These are phyloP conservation scores for Arthrocladium fulminans DNA, from an alignment of 2,329 filamentous ascomycete genomes.

Conservation along the genomic window DNA sequence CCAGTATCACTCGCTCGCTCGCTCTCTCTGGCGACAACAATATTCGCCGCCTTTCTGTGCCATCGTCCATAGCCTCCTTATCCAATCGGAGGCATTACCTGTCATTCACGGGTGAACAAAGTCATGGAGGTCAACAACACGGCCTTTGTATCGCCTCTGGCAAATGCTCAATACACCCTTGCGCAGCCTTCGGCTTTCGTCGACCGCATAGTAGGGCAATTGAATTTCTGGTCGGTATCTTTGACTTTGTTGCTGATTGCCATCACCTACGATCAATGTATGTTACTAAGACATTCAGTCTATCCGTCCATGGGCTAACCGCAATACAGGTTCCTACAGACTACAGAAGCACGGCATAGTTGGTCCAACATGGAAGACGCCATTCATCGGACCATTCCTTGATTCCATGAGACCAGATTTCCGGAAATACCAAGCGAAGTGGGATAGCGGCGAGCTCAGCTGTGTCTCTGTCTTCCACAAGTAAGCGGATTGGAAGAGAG, in stretches of 20 bases:
- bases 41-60: too few relatives aligned
- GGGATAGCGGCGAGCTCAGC: slow-evolving; percentile 81
- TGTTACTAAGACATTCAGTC: slow-evolving; percentile 32
- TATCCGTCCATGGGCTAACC: slow-evolving; percentile 14
- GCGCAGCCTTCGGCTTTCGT: slow-evolving; percentile 13
- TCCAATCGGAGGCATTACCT: neutral
- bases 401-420: slow-evolving; percentile 89
- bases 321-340: slow-evolving; percentile 60
- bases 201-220: slow-evolving; percentile 14
- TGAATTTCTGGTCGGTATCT: slow-evolving; percentile 57
- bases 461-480: slow-evolving; percentile 99
- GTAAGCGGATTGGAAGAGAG: slow-evolving; percentile 43
- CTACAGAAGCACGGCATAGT: slow-evolving; percentile 66
- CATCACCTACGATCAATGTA: slow-evolving; percentile 85
- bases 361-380: slow-evolving; percentile 66
- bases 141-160: slow-evolving; percentile 59
- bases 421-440: slow-evolving; percentile 82
- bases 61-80: neutral
- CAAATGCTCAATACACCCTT: slow-evolving; percentile 48
- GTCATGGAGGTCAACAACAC: slow-evolving; percentile 47
- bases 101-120: neutral
- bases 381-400: slow-evolving; percentile 92
- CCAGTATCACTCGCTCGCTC: too few relatives aligned
- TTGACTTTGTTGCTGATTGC: slow-evolving; percentile 62
- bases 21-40: too few relatives aligned